Percentiles rank a stretch among this genome's conserved stretches.
Evolutionary conservation across 371 early-diverging fungal genomes (phyloP).

Genomic region (Dipsacomyces acuminosporus): DNA sequence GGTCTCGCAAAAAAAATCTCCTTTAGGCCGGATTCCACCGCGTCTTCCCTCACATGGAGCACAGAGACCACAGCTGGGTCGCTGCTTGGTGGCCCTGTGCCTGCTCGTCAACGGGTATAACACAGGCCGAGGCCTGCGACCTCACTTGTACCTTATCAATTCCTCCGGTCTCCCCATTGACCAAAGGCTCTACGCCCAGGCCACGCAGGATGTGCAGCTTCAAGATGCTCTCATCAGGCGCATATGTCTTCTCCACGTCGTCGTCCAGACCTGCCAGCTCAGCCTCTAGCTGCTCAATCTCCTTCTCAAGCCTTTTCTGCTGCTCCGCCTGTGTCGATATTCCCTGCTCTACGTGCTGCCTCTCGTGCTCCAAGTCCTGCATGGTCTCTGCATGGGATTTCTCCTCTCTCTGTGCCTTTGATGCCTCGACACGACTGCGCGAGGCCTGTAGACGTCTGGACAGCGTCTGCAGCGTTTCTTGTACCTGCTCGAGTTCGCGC

Average conservation of each 20-base stretch:
- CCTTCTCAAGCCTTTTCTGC: constrained; percentile 4
- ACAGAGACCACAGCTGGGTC: constrained; percentile 35
- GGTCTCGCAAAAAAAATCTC: too few relatives aligned
- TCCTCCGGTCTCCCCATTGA: constrained; percentile 5
- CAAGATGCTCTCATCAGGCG: constrained; percentile 20
- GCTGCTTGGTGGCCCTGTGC: constrained; percentile 28
- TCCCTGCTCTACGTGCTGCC: constrained; percentile 6
- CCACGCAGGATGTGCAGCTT: constrained; percentile 32
- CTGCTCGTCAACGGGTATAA: constrained; percentile 10
- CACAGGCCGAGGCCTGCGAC: constrained; percentile 14
- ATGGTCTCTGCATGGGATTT: constrained; percentile 39
- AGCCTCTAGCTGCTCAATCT: constrained; percentile 17
- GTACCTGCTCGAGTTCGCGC: constrained; percentile 13
- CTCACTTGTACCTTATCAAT: constrained; percentile 16
- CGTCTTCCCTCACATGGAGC: constrained; percentile 8
- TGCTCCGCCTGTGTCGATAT: constrained; percentile 8
- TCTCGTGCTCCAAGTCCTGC: constrained; percentile 26
- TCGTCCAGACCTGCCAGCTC: constrained; percentile 15
- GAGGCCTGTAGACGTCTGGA: constrained; percentile 35
- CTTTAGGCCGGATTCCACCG: too few relatives aligned
- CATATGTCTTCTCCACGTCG: constrained; percentile 16
- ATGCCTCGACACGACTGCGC: constrained; percentile 31
- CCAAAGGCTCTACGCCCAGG: constrained; percentile 36
- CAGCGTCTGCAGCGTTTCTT: constrained; percentile 33
- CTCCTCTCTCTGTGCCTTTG: constrained; percentile 33